Conservation (phyloP, 2,329 filamentous ascomycete species). For the Phialophora tarda region DNA sequence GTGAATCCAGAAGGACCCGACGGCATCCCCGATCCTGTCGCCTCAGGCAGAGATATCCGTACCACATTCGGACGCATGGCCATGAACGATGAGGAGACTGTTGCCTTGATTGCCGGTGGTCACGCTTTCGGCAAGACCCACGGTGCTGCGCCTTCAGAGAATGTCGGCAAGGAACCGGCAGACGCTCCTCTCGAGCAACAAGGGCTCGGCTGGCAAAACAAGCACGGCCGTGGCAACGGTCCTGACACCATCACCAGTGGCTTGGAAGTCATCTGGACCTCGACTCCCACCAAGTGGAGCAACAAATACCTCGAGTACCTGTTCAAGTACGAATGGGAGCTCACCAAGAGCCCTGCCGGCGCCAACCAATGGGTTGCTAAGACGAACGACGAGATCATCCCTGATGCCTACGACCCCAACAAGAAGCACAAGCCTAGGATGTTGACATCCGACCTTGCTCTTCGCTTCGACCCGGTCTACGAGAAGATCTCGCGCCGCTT, state of each 20-base stretch:
- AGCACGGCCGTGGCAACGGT: slow-evolving; percentile 69
- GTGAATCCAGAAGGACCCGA: slow-evolving; percentile 81
- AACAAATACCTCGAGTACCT: slow-evolving; percentile 76
- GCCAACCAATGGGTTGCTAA: slow-evolving; percentile 79
- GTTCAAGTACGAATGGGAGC: slow-evolving; percentile 79
- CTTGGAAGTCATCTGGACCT: slow-evolving; percentile 80
- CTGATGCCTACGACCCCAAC: slow-evolving; percentile 70
- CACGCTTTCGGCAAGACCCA: slow-evolving; percentile 84
- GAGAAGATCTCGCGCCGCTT: slow-evolving; percentile 77
- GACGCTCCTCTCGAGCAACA: slow-evolving; percentile 68
- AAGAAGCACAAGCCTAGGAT: slow-evolving; percentile 78
- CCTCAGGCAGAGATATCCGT: slow-evolving; percentile 73
- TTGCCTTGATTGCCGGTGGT: slow-evolving; percentile 77
- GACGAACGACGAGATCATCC: slow-evolving; percentile 69
- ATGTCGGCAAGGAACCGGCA: slow-evolving; percentile 71
- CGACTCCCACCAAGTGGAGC: slow-evolving; percentile 76
- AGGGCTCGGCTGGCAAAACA: slow-evolving; percentile 75
- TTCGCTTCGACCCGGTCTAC: slow-evolving; percentile 73
- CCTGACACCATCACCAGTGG: slow-evolving; percentile 75
- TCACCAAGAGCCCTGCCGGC: slow-evolving; percentile 75
- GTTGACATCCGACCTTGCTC: slow-evolving; percentile 75
- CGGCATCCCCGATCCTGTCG: slow-evolving; percentile 70
- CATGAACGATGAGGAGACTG: slow-evolving; percentile 83
- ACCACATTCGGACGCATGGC: slow-evolving; percentile 78
- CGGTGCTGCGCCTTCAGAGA: slow-evolving; percentile 68